Evolutionary conservation across 495 filamentous ascomycete genomes (phyloP).

Genomic region (Achaetomiella virescens): DNA sequence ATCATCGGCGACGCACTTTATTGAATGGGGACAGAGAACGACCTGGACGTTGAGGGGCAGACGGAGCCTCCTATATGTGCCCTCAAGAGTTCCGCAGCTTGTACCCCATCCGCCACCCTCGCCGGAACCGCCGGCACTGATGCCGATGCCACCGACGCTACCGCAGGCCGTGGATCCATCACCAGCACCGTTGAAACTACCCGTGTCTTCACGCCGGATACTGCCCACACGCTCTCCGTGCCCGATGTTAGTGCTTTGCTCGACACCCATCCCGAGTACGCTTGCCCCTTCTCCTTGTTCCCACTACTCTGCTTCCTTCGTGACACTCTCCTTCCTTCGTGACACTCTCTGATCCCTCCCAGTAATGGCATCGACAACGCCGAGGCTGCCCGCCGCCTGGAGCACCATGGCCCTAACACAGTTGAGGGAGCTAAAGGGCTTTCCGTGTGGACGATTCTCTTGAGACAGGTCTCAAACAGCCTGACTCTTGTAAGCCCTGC

Average conservation of each 20-base stretch:
- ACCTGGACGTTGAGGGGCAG: constrained; percentile 43
- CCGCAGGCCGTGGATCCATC: constrained; percentile 8
- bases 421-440: constrained; percentile 46
- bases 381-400: constrained; percentile 41
- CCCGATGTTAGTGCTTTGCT: constrained; percentile 22
- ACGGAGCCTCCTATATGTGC: constrained; percentile 48
- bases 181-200: constrained; percentile 9
- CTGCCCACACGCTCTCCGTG: constrained; percentile 24
- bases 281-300: neutral
- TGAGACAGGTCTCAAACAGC: constrained; percentile 52
- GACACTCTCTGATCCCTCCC: neutral
- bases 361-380: constrained; percentile 36
- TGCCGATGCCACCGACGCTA: constrained; percentile 5
- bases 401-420: constrained; percentile 45
- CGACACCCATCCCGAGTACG: constrained; percentile 22
- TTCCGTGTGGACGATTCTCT: constrained; percentile 49
- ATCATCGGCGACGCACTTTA: constrained; percentile 18
- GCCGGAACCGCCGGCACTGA: constrained; percentile 21
- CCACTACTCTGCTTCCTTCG: too few species aligned
- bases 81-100: constrained; percentile 30
- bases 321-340: too few species aligned
- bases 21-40: constrained; percentile 47
- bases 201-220: constrained; percentile 16
- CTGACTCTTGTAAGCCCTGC: constrained; percentile 29
- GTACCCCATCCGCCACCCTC: constrained; percentile 21